These are phyloP conservation scores for Didymella sp. DNA, from an alignment of 2,329 filamentous ascomycete species.

Conservation along the genomic window DNA sequence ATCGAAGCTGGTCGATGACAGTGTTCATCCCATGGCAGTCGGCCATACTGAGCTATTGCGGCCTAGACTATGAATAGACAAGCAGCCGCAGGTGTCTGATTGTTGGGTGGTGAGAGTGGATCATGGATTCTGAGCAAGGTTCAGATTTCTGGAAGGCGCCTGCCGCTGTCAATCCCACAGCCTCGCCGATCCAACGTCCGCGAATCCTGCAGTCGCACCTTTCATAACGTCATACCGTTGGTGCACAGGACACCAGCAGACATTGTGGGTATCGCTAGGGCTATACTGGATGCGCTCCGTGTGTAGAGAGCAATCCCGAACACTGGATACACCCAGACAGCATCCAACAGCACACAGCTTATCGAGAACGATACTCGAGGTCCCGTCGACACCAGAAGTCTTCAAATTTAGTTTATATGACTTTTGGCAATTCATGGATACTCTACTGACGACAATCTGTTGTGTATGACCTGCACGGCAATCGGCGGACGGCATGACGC, in stretches of 20 bases:
- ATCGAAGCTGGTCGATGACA: not conserved
- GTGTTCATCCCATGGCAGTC: not conserved
- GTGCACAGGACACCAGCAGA: not conserved
- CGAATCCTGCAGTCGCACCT: not conserved
- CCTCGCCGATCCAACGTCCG: not conserved
- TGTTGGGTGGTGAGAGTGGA: not conserved
- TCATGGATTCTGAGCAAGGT: not conserved
- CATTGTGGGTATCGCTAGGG: not conserved
- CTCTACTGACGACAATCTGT: not conserved
- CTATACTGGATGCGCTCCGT: not conserved
- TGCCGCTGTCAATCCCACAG: constrained; percentile 1
- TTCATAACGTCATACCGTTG: not conserved
- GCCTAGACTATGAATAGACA: too few species aligned
- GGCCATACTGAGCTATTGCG: not conserved
- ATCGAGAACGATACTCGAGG: not conserved
- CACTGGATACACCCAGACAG: not conserved
- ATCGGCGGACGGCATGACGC: constrained; percentile 8
- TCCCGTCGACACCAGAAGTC: too few species aligned
- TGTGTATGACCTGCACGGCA: not conserved
- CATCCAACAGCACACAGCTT: not conserved
- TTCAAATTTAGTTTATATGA: too few species aligned
- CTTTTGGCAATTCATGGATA: too few species aligned
- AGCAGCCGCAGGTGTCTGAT: not conserved
- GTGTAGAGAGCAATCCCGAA: not conserved
- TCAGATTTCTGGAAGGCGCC: not conserved